phyloP scores from a whole-genome alignment of 2,329 filamentous ascomycete genomes.

The Rutstroemia sp. region DNA sequence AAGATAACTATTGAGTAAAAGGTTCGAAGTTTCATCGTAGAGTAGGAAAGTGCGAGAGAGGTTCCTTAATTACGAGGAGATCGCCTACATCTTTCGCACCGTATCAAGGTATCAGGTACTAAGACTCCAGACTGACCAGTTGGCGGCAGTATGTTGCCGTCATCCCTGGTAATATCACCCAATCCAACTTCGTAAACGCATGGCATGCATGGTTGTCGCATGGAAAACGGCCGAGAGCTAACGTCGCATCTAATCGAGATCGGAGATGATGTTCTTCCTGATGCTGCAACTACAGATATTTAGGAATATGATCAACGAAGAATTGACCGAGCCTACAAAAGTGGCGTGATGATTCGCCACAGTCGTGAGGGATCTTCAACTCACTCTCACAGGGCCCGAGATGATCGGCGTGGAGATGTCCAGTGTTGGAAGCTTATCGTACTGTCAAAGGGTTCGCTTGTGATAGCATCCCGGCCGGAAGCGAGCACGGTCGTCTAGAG shows the following conservation, averaged over 20 bases:
- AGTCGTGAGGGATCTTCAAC: neutral
- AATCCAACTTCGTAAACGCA: constrained; percentile 8
- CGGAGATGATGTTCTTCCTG: neutral
- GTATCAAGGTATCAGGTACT: neutral
- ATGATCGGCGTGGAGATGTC: constrained; percentile 1
- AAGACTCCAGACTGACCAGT: neutral
- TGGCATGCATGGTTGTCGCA: neutral
- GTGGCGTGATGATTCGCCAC: constrained; percentile 6
- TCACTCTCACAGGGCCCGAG: neutral
- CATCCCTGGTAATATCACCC: neutral
- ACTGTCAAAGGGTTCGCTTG: constrained; percentile 3
- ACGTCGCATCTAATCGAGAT: constrained; percentile 10
- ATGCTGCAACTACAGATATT: neutral
- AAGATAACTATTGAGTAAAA: no score
- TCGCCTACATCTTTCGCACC: no score
- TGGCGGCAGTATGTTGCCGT: neutral
- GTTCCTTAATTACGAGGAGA: no score
- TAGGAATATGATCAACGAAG: neutral
- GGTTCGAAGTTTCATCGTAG: no score
- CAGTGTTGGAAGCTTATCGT: neutral
- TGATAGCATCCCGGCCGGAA: neutral
- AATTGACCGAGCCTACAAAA: neutral
- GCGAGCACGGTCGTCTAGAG: constrained; percentile 1
- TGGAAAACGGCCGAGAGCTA: neutral
- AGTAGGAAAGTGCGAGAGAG: no score